These are phyloP conservation scores for Ceratocystis harringtonii DNA, from an alignment of 2,329 filamentous ascomycete species.

Conservation along the genomic window DNA sequence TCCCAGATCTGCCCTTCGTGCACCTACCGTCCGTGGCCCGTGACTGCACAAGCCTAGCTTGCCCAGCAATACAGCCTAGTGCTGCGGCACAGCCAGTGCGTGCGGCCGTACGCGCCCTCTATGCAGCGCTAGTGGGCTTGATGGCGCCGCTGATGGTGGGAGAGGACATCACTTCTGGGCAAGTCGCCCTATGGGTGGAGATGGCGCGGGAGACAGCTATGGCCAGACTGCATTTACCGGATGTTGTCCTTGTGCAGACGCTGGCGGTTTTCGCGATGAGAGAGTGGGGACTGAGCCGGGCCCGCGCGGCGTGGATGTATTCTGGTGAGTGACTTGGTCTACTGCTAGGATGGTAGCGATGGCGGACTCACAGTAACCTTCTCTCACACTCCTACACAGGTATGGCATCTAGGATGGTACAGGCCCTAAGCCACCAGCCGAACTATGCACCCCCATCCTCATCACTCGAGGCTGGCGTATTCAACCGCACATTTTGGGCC, in stretches of 20 bases:
- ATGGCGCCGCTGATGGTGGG: slow-evolving; percentile 1
- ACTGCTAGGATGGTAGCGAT: not conserved
- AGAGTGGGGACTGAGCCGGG: slow-evolving; percentile 2
- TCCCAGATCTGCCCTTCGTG: slow-evolving; percentile 8
- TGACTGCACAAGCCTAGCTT: not conserved
- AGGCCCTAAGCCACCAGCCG: not conserved
- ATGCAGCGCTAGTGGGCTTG: slow-evolving; percentile 1
- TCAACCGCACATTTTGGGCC: slow-evolving; percentile 28
- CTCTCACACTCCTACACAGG: not conserved
- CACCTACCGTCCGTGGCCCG: slow-evolving; percentile 5
- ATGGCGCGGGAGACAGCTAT: slow-evolving; percentile 7
- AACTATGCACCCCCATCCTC: not conserved
- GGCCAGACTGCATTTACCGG: not conserved
- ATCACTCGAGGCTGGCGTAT: not conserved
- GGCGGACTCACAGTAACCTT: not conserved
- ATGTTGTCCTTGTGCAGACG: slow-evolving; percentile 5
- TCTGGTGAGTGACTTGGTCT: not conserved
- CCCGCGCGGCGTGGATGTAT: slow-evolving; percentile 10
- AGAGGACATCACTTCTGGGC: not conserved
- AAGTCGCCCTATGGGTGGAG: not conserved
- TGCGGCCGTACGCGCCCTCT: not conserved
- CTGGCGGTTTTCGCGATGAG: slow-evolving; percentile 2
- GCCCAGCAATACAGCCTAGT: not conserved
- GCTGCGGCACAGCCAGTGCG: not conserved
- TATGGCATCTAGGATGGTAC: slow-evolving; percentile 11